phyloP scores from a whole-genome alignment of 768 basidiomycete species.

The Clavaria fumosa region DNA sequence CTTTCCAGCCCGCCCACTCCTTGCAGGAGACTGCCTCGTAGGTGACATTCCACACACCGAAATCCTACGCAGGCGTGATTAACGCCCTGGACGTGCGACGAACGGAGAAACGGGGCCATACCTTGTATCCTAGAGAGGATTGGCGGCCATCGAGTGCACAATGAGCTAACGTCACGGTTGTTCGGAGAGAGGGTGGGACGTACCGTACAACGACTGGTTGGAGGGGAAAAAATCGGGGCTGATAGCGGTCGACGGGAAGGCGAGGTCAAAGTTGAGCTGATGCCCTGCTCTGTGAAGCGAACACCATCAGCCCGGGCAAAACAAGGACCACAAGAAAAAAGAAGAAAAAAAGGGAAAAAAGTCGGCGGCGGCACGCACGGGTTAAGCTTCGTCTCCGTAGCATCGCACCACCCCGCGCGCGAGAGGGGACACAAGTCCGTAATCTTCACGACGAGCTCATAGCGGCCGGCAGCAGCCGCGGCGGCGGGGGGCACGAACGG shows the following conservation, averaged over 20 bases:
- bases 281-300: conserved; percentile 43
- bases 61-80: conserved; percentile 37
- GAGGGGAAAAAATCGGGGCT: conserved; percentile 64
- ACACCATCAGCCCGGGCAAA: neutral
- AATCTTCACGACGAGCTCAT: conserved; percentile 63
- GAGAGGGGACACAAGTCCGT: conserved; percentile 67
- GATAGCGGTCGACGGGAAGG: conserved; percentile 59
- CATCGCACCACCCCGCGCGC: conserved; percentile 53
- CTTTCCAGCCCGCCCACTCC: conserved; percentile 47
- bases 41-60: conserved; percentile 75
- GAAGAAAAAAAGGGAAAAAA: neutral
- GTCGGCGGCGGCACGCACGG: too few relatives aligned
- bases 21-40: conserved; percentile 53
- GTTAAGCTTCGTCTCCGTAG: conserved; percentile 44
- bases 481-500: conserved; percentile 49
- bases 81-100: conserved; percentile 1
- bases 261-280: conserved; percentile 71
- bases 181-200: neutral
- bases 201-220: conserved; percentile 42
- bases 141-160: too few relatives aligned
- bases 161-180: too few relatives aligned
- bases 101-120: conserved; percentile 7
- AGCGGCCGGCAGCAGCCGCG: too few relatives aligned
- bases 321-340: neutral
- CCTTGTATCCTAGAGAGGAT: too few relatives aligned